Percentiles rank a stretch among this genome's conserved stretches.
These are phyloP conservation scores for Candida sanyaensis DNA, from an alignment of 1,139 yeast species.

Conservation along the genomic window DNA sequence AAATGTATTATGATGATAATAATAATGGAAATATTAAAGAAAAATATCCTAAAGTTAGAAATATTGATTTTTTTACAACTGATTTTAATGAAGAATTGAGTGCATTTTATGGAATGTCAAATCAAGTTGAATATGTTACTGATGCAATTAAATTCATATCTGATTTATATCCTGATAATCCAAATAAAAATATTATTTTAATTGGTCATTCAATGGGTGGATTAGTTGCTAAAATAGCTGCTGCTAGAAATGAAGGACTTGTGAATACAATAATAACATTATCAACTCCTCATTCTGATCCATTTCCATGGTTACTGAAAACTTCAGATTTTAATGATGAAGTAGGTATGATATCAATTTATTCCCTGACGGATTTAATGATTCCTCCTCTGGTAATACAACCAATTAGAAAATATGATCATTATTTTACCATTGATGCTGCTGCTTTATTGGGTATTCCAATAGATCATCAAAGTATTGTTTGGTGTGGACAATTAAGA, in stretches of 20 bases:
- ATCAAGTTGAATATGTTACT: constrained; percentile 91
- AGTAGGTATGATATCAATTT: constrained; percentile 78
- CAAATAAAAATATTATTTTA: constrained; percentile 74
- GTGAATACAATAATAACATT: constrained; percentile 84
- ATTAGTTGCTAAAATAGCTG: constrained; percentile 63
- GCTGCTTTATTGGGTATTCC: constrained; percentile 89
- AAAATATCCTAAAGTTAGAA: constrained; percentile 32
- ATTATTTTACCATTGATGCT: constrained; percentile 84
- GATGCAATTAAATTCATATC: constrained; percentile 83
- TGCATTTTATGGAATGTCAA: constrained; percentile 95
- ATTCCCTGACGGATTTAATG: constrained; percentile 78
- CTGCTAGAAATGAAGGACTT: constrained; percentile 57
- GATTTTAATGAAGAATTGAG: constrained; percentile 96
- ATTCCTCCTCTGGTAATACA: constrained; percentile 50
- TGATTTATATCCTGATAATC: constrained; percentile 51
- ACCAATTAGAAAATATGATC: constrained; percentile 28
- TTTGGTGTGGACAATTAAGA: constrained; percentile 94
- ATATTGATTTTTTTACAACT: constrained; percentile 80
- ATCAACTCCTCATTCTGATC: constrained; percentile 94
- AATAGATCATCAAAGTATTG: constrained; percentile 92
- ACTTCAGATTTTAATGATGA: constrained; percentile 4
- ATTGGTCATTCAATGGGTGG: constrained; percentile 99
- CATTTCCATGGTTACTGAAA: constrained; percentile 59
- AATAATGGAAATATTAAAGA: constrained; percentile 18
- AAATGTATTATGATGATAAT: constrained; percentile 43